Evolutionary conservation across 495 filamentous ascomycete genomes (phyloP).

Genomic region (Evernia prunastri): DNA sequence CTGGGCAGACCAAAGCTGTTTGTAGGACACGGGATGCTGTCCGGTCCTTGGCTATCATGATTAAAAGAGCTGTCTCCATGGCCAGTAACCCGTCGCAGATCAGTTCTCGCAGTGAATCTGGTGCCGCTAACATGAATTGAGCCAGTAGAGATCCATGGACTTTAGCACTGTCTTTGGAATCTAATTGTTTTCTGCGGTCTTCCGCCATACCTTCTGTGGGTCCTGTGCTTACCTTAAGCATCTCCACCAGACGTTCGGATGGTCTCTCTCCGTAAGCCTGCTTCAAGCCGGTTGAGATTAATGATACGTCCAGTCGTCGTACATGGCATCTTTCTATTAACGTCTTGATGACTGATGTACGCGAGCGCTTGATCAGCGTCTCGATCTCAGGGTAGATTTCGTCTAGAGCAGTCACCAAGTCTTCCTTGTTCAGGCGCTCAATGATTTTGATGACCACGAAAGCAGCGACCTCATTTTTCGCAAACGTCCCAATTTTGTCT

Average conservation of each 20-base stretch:
- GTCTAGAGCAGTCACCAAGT: constrained; percentile 62
- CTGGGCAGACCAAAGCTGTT: constrained; percentile 52
- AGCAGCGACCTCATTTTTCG: constrained; percentile 81
- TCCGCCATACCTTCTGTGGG: constrained; percentile 32
- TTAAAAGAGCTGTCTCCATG: constrained; percentile 35
- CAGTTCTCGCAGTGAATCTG: constrained; percentile 50
- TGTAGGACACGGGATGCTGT: constrained; percentile 66
- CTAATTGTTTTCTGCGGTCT: constrained; percentile 30
- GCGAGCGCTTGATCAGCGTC: constrained; percentile 61
- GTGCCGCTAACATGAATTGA: constrained; percentile 56
- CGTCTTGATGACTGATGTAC: constrained; percentile 69
- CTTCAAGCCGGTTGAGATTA: constrained; percentile 55
- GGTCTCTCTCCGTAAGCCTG: constrained; percentile 51
- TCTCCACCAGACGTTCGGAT: constrained; percentile 47
- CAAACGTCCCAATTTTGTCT: constrained; percentile 64
- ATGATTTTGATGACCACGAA: constrained; percentile 76
- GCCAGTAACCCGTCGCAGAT: constrained; percentile 51
- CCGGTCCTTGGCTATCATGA: constrained; percentile 50
- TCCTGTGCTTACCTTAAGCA: constrained; percentile 46
- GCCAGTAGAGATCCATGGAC: constrained; percentile 59
- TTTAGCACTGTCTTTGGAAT: constrained; percentile 40
- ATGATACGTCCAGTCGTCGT: constrained; percentile 55
- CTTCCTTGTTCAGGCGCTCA: constrained; percentile 76
- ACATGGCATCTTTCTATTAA: constrained; percentile 75
- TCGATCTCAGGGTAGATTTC: constrained; percentile 62